Base-by-base conservation (phyloP, 805 yeast genomes). In the Schizosaccharomyces osmophilus region DNA sequence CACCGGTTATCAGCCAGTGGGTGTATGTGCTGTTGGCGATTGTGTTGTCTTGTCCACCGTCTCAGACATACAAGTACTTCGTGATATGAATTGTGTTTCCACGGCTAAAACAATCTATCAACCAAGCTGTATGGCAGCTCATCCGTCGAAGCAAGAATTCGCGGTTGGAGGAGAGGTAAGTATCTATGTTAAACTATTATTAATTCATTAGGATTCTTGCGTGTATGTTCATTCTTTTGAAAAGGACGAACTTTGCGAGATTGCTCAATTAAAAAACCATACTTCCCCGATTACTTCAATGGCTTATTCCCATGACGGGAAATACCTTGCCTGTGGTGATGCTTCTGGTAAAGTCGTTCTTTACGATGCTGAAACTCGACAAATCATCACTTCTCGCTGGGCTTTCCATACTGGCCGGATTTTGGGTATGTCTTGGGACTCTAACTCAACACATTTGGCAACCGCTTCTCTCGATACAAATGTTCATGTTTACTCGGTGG, bases 381-480 rank as follows among this genome's bases (percentile, higher is more conserved):
- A 86, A 6, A 67, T 71, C 22, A 77, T 82, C 45, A 87, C 97
- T 1, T 81, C 94, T 0, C 80, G 97, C 69, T 93, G 99, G 99
- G 83, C 95, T 0, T 90, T 87, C 81, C 97, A 93, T 70, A 85
- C 89, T 1, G 83, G 95, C 62, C 82, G 79, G 62, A 84, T 93
- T 64, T 81, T 80, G 63, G 78, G 82, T 39, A 85, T 93, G 59
- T 71, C 81, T 29, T 93, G 97, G 98, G 79, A 82, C 57, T 74
- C 74, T 9, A 88, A 84, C 66, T 83, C 85, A 62, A 81, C 83
- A 66, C 82, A 78, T 66, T 77, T 85, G 55, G 85, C 82, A 24
- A 82, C 90, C 63, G 93, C 84, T 0, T 86, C 96, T 0, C 74
- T 87, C 62, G 99, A 93, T 69, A 83, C 95, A 5, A 82, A 83